Percentiles rank a stretch among this genome's conserved stretches.
phyloP scores from a whole-genome alignment of 257 asterid genomes.

The Petunia axillaris region DNA sequence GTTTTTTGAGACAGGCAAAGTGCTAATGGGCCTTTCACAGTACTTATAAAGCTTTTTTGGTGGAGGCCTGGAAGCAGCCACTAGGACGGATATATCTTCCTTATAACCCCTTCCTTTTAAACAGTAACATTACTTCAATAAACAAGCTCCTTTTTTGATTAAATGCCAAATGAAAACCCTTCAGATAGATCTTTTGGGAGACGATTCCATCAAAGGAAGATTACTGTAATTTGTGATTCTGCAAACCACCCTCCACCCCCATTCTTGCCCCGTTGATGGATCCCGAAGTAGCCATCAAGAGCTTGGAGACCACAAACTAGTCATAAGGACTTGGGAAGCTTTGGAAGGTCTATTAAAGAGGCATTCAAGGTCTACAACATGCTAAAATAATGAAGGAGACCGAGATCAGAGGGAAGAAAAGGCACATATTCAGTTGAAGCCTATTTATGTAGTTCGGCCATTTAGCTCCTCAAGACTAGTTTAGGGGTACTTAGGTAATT shows the following conservation, averaged over 20 bases:
- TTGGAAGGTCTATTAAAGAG: too few species aligned
- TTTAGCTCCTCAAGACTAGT: too few species aligned
- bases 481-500: too few species aligned
- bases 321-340: too few species aligned
- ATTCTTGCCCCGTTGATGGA: too few species aligned
- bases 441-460: too few species aligned
- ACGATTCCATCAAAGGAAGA: background rate
- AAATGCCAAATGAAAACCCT: background rate
- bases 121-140: background rate
- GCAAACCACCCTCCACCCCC: slow-evolving; percentile 8
- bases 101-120: background rate
- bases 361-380: too few species aligned
- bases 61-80: slow-evolving; percentile 10
- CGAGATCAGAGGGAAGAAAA: too few species aligned
- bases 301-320: too few species aligned
- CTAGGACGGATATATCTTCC: background rate
- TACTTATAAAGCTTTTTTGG: slow-evolving; percentile 7
- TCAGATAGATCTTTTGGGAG: background rate
- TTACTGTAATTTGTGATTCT: background rate
- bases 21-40: slow-evolving; percentile 4
- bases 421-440: too few species aligned
- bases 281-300: too few species aligned
- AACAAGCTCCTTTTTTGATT: background rate
- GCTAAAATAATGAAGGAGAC: too few species aligned
- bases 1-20: background rate